Conservation (phyloP, 2,329 filamentous ascomycete genomes). For the Xylariales sp. region DNA sequence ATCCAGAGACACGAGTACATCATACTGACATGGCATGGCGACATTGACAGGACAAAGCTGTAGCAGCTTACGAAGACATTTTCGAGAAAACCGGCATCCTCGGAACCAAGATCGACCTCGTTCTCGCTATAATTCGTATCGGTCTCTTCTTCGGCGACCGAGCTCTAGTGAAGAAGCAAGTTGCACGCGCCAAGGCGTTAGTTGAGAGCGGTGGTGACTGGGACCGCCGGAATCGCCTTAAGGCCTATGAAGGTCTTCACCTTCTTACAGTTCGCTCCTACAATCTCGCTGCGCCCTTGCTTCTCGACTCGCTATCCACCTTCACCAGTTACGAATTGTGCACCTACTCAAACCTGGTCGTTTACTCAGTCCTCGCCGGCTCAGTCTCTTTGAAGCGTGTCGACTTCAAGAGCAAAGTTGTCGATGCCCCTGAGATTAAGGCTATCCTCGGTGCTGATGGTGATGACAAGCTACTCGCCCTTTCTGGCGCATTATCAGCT, state of each 20-base stretch:
- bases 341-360: constrained; percentile 89
- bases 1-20: too few relatives aligned
- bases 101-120: constrained; percentile 94
- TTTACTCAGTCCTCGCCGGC: constrained; percentile 92
- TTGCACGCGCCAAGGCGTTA: constrained; percentile 82
- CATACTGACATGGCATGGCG: constrained; percentile 11
- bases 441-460: constrained; percentile 81
- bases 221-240: constrained; percentile 96
- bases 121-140: constrained; percentile 92
- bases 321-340: constrained; percentile 99
- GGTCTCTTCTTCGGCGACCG: constrained; percentile 96
- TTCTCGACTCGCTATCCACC: constrained; percentile 94
- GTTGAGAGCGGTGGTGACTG: constrained; percentile 96
- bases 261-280: constrained; percentile 90
- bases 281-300: constrained; percentile 80
- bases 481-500: constrained; percentile 75
- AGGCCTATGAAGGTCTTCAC: constrained; percentile 96
- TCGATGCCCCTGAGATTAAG: constrained; percentile 97
- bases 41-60: constrained; percentile 76
- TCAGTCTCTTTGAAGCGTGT: constrained; percentile 93
- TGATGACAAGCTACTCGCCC: constrained; percentile 79
- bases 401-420: constrained; percentile 98
- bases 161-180: constrained; percentile 84
- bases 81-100: constrained; percentile 97
- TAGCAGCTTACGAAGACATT: constrained; percentile 85